Percentiles rank a stretch among this genome's conserved stretches.
Conservation (phyloP, 2,329 filamentous ascomycete species). For the Iodosphaeria phyllophila region DNA sequence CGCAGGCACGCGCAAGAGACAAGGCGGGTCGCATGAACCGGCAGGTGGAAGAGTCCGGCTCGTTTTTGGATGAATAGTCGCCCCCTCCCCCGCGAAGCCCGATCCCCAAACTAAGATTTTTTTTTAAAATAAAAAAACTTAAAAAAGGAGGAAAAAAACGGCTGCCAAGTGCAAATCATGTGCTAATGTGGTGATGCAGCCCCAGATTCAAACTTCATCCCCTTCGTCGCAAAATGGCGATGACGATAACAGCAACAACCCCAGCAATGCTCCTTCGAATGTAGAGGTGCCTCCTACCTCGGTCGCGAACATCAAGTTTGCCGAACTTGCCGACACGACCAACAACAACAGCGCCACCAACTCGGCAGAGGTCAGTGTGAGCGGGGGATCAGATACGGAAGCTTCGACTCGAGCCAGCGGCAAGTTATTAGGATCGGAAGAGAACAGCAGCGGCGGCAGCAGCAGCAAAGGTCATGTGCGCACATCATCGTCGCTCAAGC, state of each 20-base stretch:
- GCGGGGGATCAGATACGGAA: slow-evolving; percentile 62
- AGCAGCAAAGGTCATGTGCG: slow-evolving; percentile 41
- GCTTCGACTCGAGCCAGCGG: slow-evolving; percentile 39
- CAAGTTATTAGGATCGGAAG: no score
- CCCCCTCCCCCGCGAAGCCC: slow-evolving; percentile 2
- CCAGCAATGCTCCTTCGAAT: slow-evolving; percentile 18
- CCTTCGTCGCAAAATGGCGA: slow-evolving; percentile 28
- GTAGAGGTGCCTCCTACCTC: slow-evolving; percentile 27
- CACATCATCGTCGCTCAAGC: slow-evolving; percentile 42
- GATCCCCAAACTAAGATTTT: slow-evolving; percentile 2
- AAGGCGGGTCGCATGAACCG: neutral
- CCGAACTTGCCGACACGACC: slow-evolving; percentile 36
- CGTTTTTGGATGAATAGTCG: neutral
- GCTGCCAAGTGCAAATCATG: no score
- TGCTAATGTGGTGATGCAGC: no score
- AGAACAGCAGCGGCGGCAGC: no score
- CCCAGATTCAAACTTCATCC: slow-evolving; percentile 15
- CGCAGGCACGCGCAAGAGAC: neutral
- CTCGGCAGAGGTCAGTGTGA: slow-evolving; percentile 49
- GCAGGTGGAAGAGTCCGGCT: neutral
- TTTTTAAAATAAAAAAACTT: slow-evolving; percentile 1
- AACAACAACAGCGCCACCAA: no score
- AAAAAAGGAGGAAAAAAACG: no score
- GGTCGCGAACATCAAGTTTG: slow-evolving; percentile 36
- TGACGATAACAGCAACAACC: no score